Conservation (phyloP, 805 yeast species). For the Cyberlindnera subsufficiens region DNA sequence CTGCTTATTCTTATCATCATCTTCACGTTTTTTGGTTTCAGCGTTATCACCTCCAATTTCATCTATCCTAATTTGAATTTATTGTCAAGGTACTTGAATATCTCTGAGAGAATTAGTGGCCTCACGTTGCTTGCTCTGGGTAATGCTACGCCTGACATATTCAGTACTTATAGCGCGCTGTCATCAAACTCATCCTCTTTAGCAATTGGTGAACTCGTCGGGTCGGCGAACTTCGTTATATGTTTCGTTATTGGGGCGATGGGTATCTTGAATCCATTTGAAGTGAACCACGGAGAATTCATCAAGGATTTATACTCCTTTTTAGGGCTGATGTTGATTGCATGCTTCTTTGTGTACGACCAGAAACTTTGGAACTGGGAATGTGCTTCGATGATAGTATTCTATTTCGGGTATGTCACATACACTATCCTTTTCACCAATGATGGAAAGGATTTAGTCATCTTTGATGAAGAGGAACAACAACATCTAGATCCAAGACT, state of each 20-base stretch:
- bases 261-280: constrained; percentile 61
- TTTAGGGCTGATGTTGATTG: constrained; percentile 39
- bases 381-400: constrained; percentile 48
- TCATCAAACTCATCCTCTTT: constrained; percentile 61
- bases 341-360: constrained; percentile 48
- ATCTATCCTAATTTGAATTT: constrained; percentile 73
- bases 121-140: constrained; percentile 86
- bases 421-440: constrained; percentile 36
- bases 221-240: constrained; percentile 80
- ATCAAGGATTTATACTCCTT: constrained; percentile 59
- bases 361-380: constrained; percentile 50
- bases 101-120: constrained; percentile 79
- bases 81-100: constrained; percentile 52
- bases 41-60: constrained; percentile 76
- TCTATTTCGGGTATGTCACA: constrained; percentile 55
- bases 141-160: constrained; percentile 87
- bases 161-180: constrained; percentile 81
- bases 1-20: constrained; percentile 34
- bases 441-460: constrained; percentile 27
- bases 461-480: constrained; percentile 6
- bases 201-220: constrained; percentile 87
- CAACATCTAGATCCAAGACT: not conserved
- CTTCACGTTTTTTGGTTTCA: constrained; percentile 41
- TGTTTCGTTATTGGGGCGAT: constrained; percentile 78
- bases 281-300: constrained; percentile 47